Percentiles rank a stretch among this genome's conserved stretches.
phyloP scores from a whole-genome alignment of 2,329 filamentous ascomycete genomes.

The Coleophoma eucalyptorum region DNA sequence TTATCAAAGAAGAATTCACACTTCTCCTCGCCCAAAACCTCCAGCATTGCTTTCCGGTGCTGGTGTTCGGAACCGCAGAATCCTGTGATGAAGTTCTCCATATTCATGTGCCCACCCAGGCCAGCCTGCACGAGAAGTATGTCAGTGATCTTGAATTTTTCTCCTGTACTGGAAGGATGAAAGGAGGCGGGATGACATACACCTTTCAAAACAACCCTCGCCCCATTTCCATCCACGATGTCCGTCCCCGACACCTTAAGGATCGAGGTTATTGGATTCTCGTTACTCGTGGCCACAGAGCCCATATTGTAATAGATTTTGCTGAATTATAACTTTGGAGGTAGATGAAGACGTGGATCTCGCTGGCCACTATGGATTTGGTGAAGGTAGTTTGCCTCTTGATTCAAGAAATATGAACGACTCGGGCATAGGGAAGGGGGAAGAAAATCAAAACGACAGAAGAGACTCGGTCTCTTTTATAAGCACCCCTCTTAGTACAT shows the following conservation, averaged over 20 bases:
- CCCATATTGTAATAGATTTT: background rate
- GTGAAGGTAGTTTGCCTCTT: background rate
- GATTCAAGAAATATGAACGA: background rate
- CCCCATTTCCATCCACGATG: background rate
- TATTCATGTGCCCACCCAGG: conserved; percentile 29
- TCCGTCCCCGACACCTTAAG: background rate
- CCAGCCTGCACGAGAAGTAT: conserved; percentile 29
- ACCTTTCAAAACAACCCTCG: background rate
- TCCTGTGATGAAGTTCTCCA: conserved; percentile 64
- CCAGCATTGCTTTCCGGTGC: conserved; percentile 47
- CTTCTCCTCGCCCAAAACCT: conserved; percentile 51
- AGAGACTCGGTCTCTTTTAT: background rate
- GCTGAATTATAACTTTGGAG: background rate
- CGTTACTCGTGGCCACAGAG: background rate
- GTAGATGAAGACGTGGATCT: background rate
- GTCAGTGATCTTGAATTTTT: background rate
- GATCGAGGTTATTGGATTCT: background rate
- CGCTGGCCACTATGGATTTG: no score
- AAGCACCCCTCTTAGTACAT: background rate
- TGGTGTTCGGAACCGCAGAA: conserved; percentile 55
- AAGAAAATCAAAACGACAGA: background rate
- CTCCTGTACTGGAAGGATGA: no score
- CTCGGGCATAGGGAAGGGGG: background rate
- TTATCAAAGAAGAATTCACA: conserved; percentile 58
- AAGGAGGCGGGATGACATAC: background rate